Evolutionary conservation across 257 asterid species (phyloP).

Genomic region (Sherardia arvensis): DNA sequence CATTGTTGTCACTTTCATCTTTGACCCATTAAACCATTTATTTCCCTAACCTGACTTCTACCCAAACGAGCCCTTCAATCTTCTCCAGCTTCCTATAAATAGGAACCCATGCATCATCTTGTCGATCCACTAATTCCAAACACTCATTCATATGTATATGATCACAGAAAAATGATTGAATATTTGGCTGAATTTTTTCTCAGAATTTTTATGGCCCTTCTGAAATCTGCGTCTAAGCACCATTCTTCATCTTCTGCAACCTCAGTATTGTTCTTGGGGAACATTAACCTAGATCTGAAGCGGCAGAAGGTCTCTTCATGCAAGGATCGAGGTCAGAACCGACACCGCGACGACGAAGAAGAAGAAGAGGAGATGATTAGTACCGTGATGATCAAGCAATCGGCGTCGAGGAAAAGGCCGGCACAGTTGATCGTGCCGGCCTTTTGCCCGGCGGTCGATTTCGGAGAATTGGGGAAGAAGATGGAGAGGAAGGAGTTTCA

Average conservation of each 20-base stretch:
- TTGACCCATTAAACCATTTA: constrained; percentile 29
- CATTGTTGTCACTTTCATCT: constrained; percentile 5
- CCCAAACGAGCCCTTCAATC: background rate
- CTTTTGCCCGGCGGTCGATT: constrained; percentile 13
- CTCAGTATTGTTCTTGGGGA: background rate
- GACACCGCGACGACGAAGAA: background rate
- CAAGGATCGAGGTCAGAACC: background rate
- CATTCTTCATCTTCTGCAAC: constrained; percentile 17
- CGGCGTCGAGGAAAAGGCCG: constrained; percentile 32
- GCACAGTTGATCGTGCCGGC: constrained; percentile 27
- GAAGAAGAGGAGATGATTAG: background rate
- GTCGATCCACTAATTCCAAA: background rate
- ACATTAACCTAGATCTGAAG: background rate
- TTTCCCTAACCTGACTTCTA: background rate
- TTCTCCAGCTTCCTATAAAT: background rate
- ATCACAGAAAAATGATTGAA: constrained; percentile 18
- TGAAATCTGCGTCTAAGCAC: constrained; percentile 13
- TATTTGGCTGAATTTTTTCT: constrained; percentile 11
- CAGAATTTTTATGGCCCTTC: constrained; percentile 25
- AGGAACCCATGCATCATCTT: background rate
- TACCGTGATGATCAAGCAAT: constrained; percentile 4
- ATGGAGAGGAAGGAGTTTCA: constrained; percentile 24
- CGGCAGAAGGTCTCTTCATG: background rate
- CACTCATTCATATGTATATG: background rate
- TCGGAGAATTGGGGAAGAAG: constrained; percentile 15